Evolutionary conservation across 768 basidiomycete species (phyloP).

Genomic region (Russula ochroleuca): DNA sequence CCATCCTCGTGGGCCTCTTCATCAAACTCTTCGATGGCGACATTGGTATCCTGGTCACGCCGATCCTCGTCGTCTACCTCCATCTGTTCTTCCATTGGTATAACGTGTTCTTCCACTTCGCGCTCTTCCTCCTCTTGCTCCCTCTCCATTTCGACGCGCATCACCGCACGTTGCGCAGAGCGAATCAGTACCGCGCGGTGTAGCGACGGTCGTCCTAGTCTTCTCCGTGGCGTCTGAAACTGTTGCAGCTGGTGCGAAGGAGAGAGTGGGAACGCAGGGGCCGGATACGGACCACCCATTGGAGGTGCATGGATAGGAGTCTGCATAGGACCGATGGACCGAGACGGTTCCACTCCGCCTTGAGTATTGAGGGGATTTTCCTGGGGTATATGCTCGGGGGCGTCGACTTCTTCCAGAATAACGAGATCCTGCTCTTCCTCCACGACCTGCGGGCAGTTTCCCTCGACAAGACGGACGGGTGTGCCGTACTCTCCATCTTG

Average conservation of each 20-base stretch:
- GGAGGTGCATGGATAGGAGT: constrained; percentile 16
- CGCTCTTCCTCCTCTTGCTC: constrained; percentile 48
- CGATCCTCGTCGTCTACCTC: constrained; percentile 24
- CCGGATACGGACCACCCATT: constrained; percentile 11
- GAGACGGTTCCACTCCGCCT: constrained; percentile 15
- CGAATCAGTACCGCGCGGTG: constrained; percentile 69
- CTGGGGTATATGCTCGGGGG: constrained; percentile 24
- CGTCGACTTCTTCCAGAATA: constrained; percentile 65
- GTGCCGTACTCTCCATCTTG: constrained; percentile 43
- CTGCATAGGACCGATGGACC: constrained; percentile 17
- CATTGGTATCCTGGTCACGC: constrained; percentile 19
- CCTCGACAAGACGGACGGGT: constrained; percentile 59
- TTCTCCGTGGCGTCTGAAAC: constrained; percentile 30
- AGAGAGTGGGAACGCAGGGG: constrained; percentile 21
- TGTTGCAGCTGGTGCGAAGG: constrained; percentile 29
- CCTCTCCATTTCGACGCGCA: constrained; percentile 48
- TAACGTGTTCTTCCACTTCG: constrained; percentile 24
- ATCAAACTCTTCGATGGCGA: constrained; percentile 18
- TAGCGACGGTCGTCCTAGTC: constrained; percentile 43
- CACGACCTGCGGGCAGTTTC: constrained; percentile 60
- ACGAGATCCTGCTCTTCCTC: constrained; percentile 68
- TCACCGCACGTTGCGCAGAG: constrained; percentile 58
- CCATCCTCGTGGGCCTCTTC: constrained; percentile 31
- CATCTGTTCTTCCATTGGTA: constrained; percentile 24
- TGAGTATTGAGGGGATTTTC: constrained; percentile 16